A percentile compares a stretch with the other conserved stretches of the same genome.
Evolutionary conservation across 1,139 yeast species (phyloP).

Genomic region (Zygoascus sp.): DNA sequence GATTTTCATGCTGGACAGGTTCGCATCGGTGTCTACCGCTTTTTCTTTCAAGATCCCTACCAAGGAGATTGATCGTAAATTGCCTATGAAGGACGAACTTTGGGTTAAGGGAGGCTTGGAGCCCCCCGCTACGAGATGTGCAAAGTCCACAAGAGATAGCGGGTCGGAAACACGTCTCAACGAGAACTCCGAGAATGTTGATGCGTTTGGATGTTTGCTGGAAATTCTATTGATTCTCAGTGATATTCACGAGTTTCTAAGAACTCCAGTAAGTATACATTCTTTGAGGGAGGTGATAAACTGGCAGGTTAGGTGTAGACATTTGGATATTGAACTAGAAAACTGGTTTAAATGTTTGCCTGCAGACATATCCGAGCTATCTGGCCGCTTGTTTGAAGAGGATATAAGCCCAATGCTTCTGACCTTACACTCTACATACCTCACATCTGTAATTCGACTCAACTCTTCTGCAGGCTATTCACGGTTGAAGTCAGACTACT

Average conservation of each 20-base stretch:
- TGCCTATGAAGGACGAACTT: slow-evolving; percentile 20
- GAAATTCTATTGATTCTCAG: slow-evolving; percentile 22
- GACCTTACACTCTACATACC: slow-evolving; percentile 31
- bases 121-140: slow-evolving; percentile 11
- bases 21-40: slow-evolving; percentile 24
- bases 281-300: slow-evolving; percentile 21
- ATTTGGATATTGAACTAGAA: slow-evolving; percentile 22
- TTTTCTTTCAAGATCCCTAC: slow-evolving; percentile 21
- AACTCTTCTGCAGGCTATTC: slow-evolving; percentile 36
- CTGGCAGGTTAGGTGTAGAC: slow-evolving; percentile 25
- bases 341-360: slow-evolving; percentile 25
- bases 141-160: background rate
- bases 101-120: slow-evolving; percentile 14
- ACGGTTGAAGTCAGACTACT: slow-evolving; percentile 31
- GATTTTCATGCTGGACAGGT: slow-evolving; percentile 22
- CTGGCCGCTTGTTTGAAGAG: background rate
- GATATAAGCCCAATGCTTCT: slow-evolving; percentile 20
- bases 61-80: slow-evolving; percentile 19
- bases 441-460: slow-evolving; percentile 32
- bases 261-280: slow-evolving; percentile 22
- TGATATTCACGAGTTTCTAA: slow-evolving; percentile 21
- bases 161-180: too few relatives aligned
- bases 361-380: background rate
- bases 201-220: slow-evolving; percentile 22
- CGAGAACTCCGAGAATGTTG: slow-evolving; percentile 14